Base-by-base conservation (phyloP, 179 eudicot species). In the Heliamphora pulchella region DNA sequence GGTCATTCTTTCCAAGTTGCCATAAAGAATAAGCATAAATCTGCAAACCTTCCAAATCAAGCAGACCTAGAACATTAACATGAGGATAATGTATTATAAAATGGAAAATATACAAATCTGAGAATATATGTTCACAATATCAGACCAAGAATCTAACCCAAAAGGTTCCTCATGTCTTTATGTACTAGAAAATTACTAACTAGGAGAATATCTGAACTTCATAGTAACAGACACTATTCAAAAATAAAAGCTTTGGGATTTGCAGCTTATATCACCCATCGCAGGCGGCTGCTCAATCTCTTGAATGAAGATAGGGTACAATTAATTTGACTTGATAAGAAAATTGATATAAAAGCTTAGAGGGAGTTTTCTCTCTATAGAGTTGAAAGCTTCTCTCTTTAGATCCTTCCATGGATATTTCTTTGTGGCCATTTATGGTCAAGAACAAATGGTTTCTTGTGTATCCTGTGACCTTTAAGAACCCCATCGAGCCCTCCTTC, bases 1-100 rank as follows among this genome's bases (percentile, higher is more conserved):
- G 46, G 69, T 92, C 96, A 71, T 83, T 88, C 85, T 88, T 88
- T 73, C 98, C 98, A 79, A 91, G 89, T 81, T 87, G 81, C 96
- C 96, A 91, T 84, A 91, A 84, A 66, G 91, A 89, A 67, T 92
- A 46, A 80, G 97, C 97, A 87, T 91, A 94, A 80, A 96, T 82
- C 83, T 94, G 98, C 80, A 96, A 85, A 82, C 97, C 90, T 80
- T 88, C 90, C 65, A 79, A 76, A 78, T 92, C 93, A 76, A 96
- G 93, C 66, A 85, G 85, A 86, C 99, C 98, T 94, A 87, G 63
- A 80, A 82, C 66, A 76, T 76, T 9, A 82, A 84, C 39, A 46
- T 54, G 67, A 75, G 22, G 54, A 18, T 3, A 22, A 66, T 71
- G 74, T 47, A 54, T 65, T 31, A 78, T 55, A 13, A 59, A 57